phyloP scores from a whole-genome alignment of 257 asterid species.

The Rubia yunnanensis region DNA sequence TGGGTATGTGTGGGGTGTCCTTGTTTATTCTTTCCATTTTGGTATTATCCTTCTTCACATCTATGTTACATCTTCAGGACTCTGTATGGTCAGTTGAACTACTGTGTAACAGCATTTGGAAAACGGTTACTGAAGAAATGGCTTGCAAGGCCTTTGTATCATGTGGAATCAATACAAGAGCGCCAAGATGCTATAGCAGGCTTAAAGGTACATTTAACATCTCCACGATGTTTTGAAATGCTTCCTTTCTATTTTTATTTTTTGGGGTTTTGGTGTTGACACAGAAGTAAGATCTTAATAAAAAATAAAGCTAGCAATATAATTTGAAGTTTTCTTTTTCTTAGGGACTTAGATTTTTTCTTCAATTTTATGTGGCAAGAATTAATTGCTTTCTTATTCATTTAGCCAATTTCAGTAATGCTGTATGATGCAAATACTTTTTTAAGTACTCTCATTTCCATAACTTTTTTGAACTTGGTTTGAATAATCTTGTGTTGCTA shows the following conservation, averaged over 20 bases:
- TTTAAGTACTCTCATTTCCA: background rate
- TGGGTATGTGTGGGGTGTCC: conserved; percentile 48
- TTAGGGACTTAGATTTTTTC: background rate
- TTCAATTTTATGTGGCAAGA: background rate
- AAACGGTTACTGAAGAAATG: conserved; percentile 79
- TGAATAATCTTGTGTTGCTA: background rate
- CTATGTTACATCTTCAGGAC: conserved; percentile 40
- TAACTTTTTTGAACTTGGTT: background rate
- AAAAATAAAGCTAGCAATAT: background rate
- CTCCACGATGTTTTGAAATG: background rate
- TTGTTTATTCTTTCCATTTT: conserved; percentile 8
- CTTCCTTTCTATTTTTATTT: background rate
- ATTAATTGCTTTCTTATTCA: background rate
- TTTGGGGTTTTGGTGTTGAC: background rate
- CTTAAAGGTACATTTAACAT: conserved; percentile 49
- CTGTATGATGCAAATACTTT: background rate
- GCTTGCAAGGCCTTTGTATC: conserved; percentile 91
- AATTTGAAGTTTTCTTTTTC: background rate
- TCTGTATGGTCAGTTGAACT: conserved; percentile 72
- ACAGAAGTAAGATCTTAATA: background rate
- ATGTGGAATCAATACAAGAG: conserved; percentile 60
- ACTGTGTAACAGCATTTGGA: conserved; percentile 84
- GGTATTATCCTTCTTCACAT: background rate
- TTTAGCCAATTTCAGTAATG: background rate
- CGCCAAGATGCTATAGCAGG: conserved; percentile 95